Evolutionary conservation across 805 yeast species (phyloP), one percentile per base, ranked within the genome.

Genomic region (Wickerhamomyces pijperi): DNA sequence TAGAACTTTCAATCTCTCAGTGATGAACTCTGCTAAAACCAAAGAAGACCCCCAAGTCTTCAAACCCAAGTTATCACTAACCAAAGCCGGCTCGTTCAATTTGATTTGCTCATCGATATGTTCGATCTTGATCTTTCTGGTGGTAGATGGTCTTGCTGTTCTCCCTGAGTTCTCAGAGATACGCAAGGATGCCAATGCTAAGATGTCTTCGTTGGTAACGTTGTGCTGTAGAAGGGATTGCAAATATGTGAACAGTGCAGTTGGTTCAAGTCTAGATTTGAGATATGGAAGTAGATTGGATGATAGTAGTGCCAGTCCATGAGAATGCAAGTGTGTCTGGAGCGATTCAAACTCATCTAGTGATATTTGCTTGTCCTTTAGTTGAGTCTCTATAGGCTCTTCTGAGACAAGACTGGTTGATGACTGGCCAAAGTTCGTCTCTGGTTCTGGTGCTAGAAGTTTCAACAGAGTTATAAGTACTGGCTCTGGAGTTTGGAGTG

Each of bases 31-130:
- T 3, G 92, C 70, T 19, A 92, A 60, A 5, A 85, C 68, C 19
- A 82, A 60, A 0, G 97, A 76, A 0, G 97, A 82, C 0, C 97
- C 98, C 98, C 98, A 90, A 0, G 98, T 90, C 45, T 90, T 86
- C 55, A 86, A 67, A 0, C 98, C 98, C 18, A 92, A 61, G 44
- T 81, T 82, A 58, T 92, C 98, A 31, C 76, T 73, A 0, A 96
- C 84, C 43, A 90, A 62, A 0, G 94, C 76, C 0, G 97, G 97
- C 52, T 90, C 98, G 42, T 68, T 67, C 21, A 90, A 58, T 19
- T 49, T 44, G 3, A 59, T 56, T 2, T 50, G 42, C 1, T 47
- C 48, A 0, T 48, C 44, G 19, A 70, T 51, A 4, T 60, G 58
- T 0, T 63, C 61, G 2, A 84, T 56, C 9, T 61, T 57, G 25